phyloP scores from a whole-genome alignment of 805 yeast genomes.

The Yarrowia sp. region DNA sequence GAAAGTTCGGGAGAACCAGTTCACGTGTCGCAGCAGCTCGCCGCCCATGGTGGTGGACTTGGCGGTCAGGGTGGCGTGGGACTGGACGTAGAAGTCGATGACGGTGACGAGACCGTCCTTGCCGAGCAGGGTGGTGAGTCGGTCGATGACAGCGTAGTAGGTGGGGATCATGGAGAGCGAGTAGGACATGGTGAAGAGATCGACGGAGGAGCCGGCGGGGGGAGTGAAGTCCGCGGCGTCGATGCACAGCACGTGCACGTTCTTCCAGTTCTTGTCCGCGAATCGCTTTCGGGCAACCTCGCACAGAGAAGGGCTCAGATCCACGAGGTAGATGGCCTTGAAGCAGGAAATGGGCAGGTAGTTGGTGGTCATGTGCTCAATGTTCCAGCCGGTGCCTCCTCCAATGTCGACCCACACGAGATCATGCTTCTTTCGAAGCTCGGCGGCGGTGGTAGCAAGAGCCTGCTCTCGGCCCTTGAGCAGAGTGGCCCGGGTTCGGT shows the following conservation, averaged over 20 bases:
- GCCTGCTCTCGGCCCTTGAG: slow-evolving; percentile 71
- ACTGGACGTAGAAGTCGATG: slow-evolving; percentile 80
- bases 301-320: slow-evolving; percentile 73
- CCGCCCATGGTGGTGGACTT: slow-evolving; percentile 77
- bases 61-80: slow-evolving; percentile 60
- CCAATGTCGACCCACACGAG: slow-evolving; percentile 51
- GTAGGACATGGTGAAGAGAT: slow-evolving; percentile 73
- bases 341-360: slow-evolving; percentile 52
- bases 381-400: slow-evolving; percentile 83
- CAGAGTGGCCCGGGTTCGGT: slow-evolving; percentile 62
- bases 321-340: slow-evolving; percentile 67
- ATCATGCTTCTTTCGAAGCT: slow-evolving; percentile 44
- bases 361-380: slow-evolving; percentile 64
- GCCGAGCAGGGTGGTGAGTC: slow-evolving; percentile 53
- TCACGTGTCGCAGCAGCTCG: slow-evolving; percentile 62
- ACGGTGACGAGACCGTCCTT: slow-evolving; percentile 62
- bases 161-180: slow-evolving; percentile 84
- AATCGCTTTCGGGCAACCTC: slow-evolving; percentile 65
- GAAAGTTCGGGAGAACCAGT: slow-evolving; percentile 75
- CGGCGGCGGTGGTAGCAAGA: slow-evolving; percentile 56
- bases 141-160: slow-evolving; percentile 74
- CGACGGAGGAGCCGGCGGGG: slow-evolving; percentile 42
- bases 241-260: slow-evolving; percentile 66
- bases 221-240: slow-evolving; percentile 73
- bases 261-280: slow-evolving; percentile 47